These are phyloP conservation scores for Carex kokanica DNA, from an alignment of 176 grass and related monocot species.

Conservation along the genomic window DNA sequence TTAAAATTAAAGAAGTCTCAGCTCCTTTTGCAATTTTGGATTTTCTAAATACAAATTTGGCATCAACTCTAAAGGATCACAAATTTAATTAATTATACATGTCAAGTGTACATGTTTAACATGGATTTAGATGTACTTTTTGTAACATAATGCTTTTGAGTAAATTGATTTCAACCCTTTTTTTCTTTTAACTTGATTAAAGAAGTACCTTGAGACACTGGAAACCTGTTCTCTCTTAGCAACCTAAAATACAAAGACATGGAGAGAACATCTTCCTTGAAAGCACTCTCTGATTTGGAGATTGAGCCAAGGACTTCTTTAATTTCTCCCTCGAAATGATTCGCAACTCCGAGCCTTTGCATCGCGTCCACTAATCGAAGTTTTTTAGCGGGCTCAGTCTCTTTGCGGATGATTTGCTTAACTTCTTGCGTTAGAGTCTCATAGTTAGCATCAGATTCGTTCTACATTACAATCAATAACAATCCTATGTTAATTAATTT, in stretches of 20 bases:
- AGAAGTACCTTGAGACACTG: constrained; percentile 31
- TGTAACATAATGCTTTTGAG: neutral
- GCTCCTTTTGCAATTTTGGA: neutral
- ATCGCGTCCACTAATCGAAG: constrained; percentile 32
- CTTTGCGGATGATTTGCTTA: neutral
- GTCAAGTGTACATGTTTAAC: neutral
- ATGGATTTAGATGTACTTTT: neutral
- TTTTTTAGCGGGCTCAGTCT: constrained; percentile 1
- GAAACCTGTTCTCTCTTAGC: constrained; percentile 39
- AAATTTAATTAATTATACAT: neutral
- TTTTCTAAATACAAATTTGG: too few relatives aligned
- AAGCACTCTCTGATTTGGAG: neutral
- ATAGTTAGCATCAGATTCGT: neutral
- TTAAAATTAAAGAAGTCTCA: neutral
- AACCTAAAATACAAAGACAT: constrained; percentile 40
- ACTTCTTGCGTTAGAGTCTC: constrained; percentile 28
- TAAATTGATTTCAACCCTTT: neutral
- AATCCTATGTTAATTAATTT: neutral
- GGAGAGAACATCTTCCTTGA: constrained; percentile 9
- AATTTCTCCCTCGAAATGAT: constrained; percentile 45
- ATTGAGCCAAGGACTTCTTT: constrained; percentile 14
- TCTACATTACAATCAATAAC: neutral
- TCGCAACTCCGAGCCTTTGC: constrained; percentile 44
- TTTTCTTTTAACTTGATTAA: neutral
- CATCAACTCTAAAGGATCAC: neutral